Base-by-base conservation (phyloP, 2,329 filamentous ascomycete genomes). In the Ophiognomonia clavigignenti-juglandacearum region DNA sequence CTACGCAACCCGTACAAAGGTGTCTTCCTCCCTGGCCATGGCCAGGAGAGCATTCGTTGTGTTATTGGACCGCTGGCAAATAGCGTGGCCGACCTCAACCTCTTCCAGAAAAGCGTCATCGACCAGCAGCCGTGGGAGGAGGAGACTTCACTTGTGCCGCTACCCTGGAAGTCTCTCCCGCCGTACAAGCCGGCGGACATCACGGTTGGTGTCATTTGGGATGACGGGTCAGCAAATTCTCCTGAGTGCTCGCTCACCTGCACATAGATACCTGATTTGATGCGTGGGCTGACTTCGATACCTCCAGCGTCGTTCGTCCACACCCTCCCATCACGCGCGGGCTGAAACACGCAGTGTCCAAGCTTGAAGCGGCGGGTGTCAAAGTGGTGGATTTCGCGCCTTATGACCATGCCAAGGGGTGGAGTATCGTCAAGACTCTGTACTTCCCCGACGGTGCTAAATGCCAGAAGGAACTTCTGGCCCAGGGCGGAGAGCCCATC, bases 111-210 rank as follows among this genome's bases (percentile, higher is more conserved):
- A n/a, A 61, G 55, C 2, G 54, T 71, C 1, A 52, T 67, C 24
- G 61, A 65, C 4, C 61, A 66, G 27, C 57, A 69, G 45, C 68
- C 68, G 1, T 73, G 70, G 69, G 60, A 67, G 5, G 51, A 59
- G 3, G 70, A 73, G 39, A 68, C 67, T 0, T 62, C 62, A 0
- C 50, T 70, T 7, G 56, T 65, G 1, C 67, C 69, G 4, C 39
- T 71, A 3, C 67, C 69, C 0, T 74, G 70, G 69, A 65, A 55
- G 44, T 43, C 61, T 24, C 39, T 55, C 53, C 11, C 42, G 10
- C 36, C 51, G 0, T 53, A 50, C 7, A 4, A 36, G 18, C 31
- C 49, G 4, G 32, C 40, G 5, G 39, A 52, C 9, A 27, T 57
- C 13, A 56, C 51, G 0, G 32, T 59, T 29, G 57, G 55, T 10